These are phyloP conservation scores for Fistulinella cinereoalba DNA, from an alignment of 1,284 basidiomycete species.

Conservation along the genomic window DNA sequence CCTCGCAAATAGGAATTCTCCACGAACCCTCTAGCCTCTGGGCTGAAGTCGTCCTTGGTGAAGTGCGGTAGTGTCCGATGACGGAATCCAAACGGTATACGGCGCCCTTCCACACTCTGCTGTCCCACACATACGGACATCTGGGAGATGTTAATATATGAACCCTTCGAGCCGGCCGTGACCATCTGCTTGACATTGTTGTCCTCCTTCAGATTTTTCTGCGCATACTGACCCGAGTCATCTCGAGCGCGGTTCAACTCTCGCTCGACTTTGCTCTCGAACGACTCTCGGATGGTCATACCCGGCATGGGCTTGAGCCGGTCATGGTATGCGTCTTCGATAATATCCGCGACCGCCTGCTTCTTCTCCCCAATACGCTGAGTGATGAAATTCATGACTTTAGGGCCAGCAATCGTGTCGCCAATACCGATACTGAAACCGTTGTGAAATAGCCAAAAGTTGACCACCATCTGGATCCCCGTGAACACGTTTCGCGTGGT, in stretches of 20 bases:
- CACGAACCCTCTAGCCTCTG: constrained; percentile 97
- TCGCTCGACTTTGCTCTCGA: constrained; percentile 90
- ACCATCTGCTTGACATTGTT: constrained; percentile 99
- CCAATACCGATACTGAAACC: constrained; percentile 99
- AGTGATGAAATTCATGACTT: constrained; percentile 86
- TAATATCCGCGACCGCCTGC: constrained; percentile 66
- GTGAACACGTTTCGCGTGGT: constrained; percentile 92
- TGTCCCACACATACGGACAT: constrained; percentile 99
- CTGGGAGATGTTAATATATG: constrained; percentile 99
- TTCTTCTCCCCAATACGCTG: constrained; percentile 84
- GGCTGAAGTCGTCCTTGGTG: constrained; percentile 98
- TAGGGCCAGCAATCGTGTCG: constrained; percentile 93
- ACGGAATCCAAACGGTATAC: constrained; percentile 97
- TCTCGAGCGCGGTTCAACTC: constrained; percentile 97
- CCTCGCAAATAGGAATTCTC: constrained; percentile 99
- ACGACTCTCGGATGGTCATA: constrained; percentile 99
- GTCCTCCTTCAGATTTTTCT: constrained; percentile 95
- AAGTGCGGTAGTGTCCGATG: constrained; percentile 97
- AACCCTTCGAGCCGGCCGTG: constrained; percentile 97
- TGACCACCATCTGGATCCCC: constrained; percentile 92
- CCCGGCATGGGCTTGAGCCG: constrained; percentile 86
- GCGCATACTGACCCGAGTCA: constrained; percentile 90
- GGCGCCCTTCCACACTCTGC: constrained; percentile 96
- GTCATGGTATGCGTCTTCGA: constrained; percentile 80
- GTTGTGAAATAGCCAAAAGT: constrained; percentile 98